Conservation (phyloP, 495 filamentous ascomycete species). For the Parmelia sp. region DNA sequence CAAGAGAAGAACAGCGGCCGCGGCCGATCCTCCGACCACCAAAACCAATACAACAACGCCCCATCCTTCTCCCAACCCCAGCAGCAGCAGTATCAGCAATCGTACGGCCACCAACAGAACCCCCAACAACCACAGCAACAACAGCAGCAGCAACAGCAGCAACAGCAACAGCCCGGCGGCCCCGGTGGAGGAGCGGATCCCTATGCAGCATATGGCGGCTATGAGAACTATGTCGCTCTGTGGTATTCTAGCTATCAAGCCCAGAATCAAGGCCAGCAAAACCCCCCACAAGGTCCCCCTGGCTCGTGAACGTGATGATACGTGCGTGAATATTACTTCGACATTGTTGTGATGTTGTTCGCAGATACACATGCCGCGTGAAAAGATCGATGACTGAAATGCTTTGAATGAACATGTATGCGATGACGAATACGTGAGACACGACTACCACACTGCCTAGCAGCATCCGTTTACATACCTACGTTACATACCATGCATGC, state of each 20-base stretch:
- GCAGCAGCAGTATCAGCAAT: conserved; percentile 29
- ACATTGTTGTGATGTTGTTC: not conserved
- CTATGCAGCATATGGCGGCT: conserved; percentile 61
- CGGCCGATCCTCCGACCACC: conserved; percentile 38
- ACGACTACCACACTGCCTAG: no score
- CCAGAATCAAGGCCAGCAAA: conserved; percentile 33
- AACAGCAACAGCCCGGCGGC: conserved; percentile 2
- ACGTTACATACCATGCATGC: no score
- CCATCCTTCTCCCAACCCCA: conserved; percentile 40
- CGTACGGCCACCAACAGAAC: conserved; percentile 30
- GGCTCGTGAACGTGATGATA: conserved; percentile 17
- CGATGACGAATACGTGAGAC: no score
- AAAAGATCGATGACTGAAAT: conserved; percentile 12
- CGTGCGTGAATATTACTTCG: conserved; percentile 7
- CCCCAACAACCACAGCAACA: conserved; percentile 25
- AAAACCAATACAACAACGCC: conserved; percentile 37
- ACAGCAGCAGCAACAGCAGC: conserved; percentile 30
- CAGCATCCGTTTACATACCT: no score
- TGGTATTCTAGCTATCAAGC: conserved; percentile 52
- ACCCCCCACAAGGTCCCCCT: conserved; percentile 17
- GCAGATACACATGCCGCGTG: not conserved
- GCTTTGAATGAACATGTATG: no score
- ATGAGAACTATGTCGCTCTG: conserved; percentile 54
- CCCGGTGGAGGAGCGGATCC: conserved; percentile 52
- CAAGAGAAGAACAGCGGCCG: conserved; percentile 42